Conservation (phyloP, 2,329 filamentous ascomycete species). For the Saccharata proteae region DNA sequence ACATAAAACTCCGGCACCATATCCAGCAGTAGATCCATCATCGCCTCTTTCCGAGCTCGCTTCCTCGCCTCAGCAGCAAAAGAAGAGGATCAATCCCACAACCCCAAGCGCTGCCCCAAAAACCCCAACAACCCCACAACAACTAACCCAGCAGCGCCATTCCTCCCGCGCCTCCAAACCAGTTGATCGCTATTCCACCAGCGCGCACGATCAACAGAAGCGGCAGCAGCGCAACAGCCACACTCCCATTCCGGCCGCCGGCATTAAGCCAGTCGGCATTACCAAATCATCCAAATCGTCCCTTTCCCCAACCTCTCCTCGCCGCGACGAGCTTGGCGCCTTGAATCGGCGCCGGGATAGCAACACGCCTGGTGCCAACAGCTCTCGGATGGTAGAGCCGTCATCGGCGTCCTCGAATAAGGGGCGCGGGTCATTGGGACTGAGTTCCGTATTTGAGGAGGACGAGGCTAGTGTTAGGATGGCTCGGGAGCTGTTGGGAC, state of each 20-base stretch:
- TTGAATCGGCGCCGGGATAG: too few relatives aligned
- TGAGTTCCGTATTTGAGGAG: slow-evolving; percentile 12
- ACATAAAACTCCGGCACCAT: slow-evolving; percentile 12
- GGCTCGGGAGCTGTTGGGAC: slow-evolving; percentile 18
- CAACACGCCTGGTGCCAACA: too few relatives aligned
- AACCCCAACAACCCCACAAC: not conserved
- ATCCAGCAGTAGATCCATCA: slow-evolving; percentile 13
- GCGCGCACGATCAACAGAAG: slow-evolving; percentile 10
- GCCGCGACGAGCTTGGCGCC: too few relatives aligned
- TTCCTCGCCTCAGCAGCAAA: slow-evolving; percentile 9
- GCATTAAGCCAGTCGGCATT: slow-evolving; percentile 13
- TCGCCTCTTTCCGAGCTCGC: slow-evolving; percentile 11
- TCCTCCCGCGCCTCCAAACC: slow-evolving; percentile 10
- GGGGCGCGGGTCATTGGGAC: too few relatives aligned
- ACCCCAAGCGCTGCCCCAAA: not conserved
- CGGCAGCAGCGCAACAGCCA: slow-evolving; percentile 15
- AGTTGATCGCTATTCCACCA: slow-evolving; percentile 11
- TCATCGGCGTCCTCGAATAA: too few relatives aligned
- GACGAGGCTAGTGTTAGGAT: slow-evolving; percentile 19
- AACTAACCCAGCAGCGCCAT: slow-evolving; percentile 8
- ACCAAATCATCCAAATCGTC: slow-evolving; percentile 16
- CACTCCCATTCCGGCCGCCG: slow-evolving; percentile 12
- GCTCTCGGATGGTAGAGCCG: too few relatives aligned
- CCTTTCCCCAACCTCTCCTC: slow-evolving; percentile 6
- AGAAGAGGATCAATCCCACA: slow-evolving; percentile 4